Evolutionary conservation across 2,329 filamentous ascomycete species (phyloP), one percentile per base, ranked within the genome.

Genomic region (Cladosporium sp.): DNA sequence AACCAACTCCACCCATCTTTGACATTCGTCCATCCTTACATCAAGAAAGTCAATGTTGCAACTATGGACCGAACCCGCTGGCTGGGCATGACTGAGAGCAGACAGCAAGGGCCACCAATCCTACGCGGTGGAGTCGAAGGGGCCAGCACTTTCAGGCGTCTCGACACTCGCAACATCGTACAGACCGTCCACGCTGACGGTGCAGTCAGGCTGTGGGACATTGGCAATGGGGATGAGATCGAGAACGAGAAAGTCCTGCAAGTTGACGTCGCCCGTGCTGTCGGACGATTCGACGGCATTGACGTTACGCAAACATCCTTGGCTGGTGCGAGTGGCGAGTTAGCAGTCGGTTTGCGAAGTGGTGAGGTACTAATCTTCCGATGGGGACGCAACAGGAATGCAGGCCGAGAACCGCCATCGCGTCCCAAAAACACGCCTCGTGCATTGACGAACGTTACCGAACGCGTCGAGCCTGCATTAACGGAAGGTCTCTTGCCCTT

Each of bases 1-100:
- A 96, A 96, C 62, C 89, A 96, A 69, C 78, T 99, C 5, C 92
- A 95, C 62, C 81, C 91, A 0, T 96, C 88, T 2, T 72, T 96
- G 40, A 87, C 87, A 1, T 88, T 96, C 56, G 86, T 96, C 6
- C 90, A 96, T 63, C 93, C 93, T 0, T 97, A 95, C 64, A 82
- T 93, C 52, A 86, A 82, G 48, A 83, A 84, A 44, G 76, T 88
- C 45, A 79, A 81, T 13, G 76, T 95, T n/a, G 80, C 88, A 8
- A 80, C 82, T 11, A 75, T 97, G 9, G 85, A 89, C 42, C 82
- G 93, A 22, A 83, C 83, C 7, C 80, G 85, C 56, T 99, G 93
- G 93, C 79, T 97, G 12, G 88, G 89, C 3, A 86, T 97, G 83
- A 81, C 83, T n/a, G 93, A 97, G 68, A 86, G 82, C 56, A 81